Evolutionary conservation across 73 alveolate genomes (phyloP).

Genomic region (Blepharisma japonicum): DNA sequence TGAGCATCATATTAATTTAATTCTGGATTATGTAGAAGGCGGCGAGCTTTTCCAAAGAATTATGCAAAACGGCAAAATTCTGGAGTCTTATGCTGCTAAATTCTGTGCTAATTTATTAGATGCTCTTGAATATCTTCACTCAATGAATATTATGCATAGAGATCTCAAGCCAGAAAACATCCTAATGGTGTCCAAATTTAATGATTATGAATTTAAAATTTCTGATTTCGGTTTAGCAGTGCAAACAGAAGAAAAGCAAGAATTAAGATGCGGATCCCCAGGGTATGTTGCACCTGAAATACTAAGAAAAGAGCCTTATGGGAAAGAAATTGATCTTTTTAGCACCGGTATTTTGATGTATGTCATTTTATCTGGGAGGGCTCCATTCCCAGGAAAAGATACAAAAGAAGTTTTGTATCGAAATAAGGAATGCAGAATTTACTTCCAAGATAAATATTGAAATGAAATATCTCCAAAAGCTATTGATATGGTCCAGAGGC

Average conservation of each 20-base stretch:
- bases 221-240: background rate
- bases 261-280: conserved; percentile 1
- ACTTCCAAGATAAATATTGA: background rate
- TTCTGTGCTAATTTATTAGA: background rate
- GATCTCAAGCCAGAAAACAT: conserved; percentile 8
- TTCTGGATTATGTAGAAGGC: background rate
- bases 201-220: background rate
- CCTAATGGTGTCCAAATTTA: background rate
- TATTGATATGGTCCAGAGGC: background rate
- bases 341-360: background rate
- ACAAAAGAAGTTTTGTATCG: background rate
- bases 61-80: background rate
- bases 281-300: conserved; percentile 23
- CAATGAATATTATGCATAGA: background rate
- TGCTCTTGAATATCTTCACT: background rate
- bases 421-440: background rate
- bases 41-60: background rate
- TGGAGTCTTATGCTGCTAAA: background rate
- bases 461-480: background rate
- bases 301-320: background rate
- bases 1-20: background rate
- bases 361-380: background rate
- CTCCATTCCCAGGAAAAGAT: background rate
- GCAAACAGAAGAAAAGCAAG: background rate
- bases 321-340: background rate